These are phyloP conservation scores for Ustilago tritici DNA, from an alignment of 1,284 basidiomycete genomes.

Conservation along the genomic window DNA sequence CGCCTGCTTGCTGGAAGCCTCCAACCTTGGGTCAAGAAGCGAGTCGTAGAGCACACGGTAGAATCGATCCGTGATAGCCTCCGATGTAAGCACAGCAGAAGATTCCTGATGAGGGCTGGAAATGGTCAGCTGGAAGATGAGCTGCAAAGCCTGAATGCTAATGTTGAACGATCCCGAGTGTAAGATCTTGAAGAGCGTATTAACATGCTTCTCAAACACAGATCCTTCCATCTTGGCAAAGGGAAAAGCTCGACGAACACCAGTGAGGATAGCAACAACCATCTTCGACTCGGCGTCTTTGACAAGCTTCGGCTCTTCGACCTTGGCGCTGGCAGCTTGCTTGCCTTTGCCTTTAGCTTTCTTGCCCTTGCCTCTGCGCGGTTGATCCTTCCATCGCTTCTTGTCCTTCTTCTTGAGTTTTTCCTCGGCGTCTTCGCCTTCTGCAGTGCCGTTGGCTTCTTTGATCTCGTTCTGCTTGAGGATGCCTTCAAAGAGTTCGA, in stretches of 20 bases:
- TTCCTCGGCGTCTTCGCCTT: constrained; percentile 50
- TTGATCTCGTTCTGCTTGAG: constrained; percentile 67
- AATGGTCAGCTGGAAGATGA: constrained; percentile 84
- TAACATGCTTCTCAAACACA: constrained; percentile 86
- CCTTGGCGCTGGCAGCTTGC: constrained; percentile 22
- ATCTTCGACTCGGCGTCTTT: constrained; percentile 80
- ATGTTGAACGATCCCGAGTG: constrained; percentile 93
- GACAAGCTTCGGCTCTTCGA: constrained; percentile 64
- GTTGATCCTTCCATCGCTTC: constrained; percentile 69
- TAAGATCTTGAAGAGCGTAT: constrained; percentile 93
- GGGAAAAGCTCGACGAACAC: constrained; percentile 93
- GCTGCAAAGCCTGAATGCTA: constrained; percentile 89
- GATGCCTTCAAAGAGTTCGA: constrained; percentile 88
- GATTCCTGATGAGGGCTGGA: constrained; percentile 36
- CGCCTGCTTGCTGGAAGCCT: constrained; percentile 89
- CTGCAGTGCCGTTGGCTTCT: constrained; percentile 55
- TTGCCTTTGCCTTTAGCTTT: constrained; percentile 17
- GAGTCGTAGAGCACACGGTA: constrained; percentile 92
- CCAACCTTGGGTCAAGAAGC: constrained; percentile 84
- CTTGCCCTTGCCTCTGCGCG: constrained; percentile 56
- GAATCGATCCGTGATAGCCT: constrained; percentile 76
- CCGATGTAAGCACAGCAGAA: constrained; percentile 34
- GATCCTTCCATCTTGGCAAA: constrained; percentile 81
- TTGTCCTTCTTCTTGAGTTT: constrained; percentile 65
- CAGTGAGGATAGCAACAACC: constrained; percentile 90